Conservation (phyloP, 2,329 filamentous ascomycete genomes). For the Ophiosphaerella korrae region DNA sequence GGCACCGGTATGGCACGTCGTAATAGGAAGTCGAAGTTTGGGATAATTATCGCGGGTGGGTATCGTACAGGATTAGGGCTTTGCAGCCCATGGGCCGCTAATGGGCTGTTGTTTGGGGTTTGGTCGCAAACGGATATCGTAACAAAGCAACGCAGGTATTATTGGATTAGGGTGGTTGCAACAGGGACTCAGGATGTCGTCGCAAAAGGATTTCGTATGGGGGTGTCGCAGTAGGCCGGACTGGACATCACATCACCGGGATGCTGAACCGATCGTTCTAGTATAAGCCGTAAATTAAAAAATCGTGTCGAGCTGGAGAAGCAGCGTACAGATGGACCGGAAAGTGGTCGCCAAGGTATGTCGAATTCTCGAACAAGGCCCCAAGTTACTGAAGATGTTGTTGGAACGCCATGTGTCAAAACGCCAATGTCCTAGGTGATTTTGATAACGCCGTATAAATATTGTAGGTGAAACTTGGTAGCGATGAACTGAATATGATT, state of each 20-base stretch:
- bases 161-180: conserved; percentile 13
- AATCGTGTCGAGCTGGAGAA: conserved; percentile 17
- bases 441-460: conserved; percentile 6
- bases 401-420: conserved; percentile 8
- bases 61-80: conserved; percentile 7
- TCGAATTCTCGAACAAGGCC: conserved; percentile 9
- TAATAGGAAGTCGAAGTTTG: conserved; percentile 2
- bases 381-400: conserved; percentile 13
- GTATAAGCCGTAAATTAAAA: conserved; percentile 35
- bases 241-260: conserved; percentile 28
- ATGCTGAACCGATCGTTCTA: conserved; percentile 23
- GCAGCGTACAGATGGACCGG: conserved; percentile 20
- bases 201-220: conserved; percentile 16
- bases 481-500: not conserved
- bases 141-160: conserved; percentile 10
- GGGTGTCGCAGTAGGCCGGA: conserved; percentile 14
- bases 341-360: conserved; percentile 16
- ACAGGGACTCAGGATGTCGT: conserved; percentile 18
- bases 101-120: conserved; percentile 10
- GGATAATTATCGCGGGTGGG: not conserved
- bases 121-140: conserved; percentile 24
- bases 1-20: conserved; percentile 6
- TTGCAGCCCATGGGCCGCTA: not conserved
- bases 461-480: not conserved
- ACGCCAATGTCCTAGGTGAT: not conserved